These are phyloP conservation scores for Mercurialis annua DNA, from an alignment of 345 rosid species.

Conservation along the genomic window DNA sequence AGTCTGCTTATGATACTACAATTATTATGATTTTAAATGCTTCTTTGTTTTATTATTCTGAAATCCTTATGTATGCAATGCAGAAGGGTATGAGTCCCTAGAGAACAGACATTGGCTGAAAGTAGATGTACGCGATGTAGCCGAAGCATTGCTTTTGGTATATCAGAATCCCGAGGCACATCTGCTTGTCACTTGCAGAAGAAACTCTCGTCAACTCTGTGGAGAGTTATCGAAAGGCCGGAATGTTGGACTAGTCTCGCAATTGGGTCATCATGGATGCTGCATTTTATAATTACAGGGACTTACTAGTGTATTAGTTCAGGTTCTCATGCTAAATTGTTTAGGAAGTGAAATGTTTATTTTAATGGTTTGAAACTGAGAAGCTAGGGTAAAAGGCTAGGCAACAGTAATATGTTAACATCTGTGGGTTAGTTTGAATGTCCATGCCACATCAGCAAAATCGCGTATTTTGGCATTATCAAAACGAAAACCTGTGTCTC, in stretches of 20 bases:
- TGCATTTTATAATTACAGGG: too few species aligned
- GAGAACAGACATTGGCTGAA: neutral
- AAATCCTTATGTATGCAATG: neutral
- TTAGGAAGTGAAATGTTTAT: too few species aligned
- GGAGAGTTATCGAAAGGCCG: conserved; percentile 29
- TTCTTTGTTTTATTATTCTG: neutral
- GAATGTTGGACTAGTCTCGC: conserved; percentile 15
- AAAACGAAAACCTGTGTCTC: too few species aligned
- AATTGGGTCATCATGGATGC: too few species aligned
- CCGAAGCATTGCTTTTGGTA: conserved; percentile 51
- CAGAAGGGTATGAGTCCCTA: conserved; percentile 3
- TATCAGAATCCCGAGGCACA: conserved; percentile 50
- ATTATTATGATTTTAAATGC: neutral
- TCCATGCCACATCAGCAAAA: too few species aligned
- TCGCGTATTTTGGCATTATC: too few species aligned
- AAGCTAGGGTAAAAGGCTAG: too few species aligned
- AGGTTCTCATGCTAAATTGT: too few species aligned
- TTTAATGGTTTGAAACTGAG: too few species aligned
- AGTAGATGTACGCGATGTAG: conserved; percentile 63
- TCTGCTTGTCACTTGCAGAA: conserved; percentile 14
- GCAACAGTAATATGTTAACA: too few species aligned
- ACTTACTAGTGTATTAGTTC: too few species aligned
- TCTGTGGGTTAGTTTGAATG: too few species aligned
- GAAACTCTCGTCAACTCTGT: conserved; percentile 36
- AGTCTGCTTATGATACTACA: neutral